Evolutionary conservation across 2,329 filamentous ascomycete genomes (phyloP), one percentile per base, ranked within the genome.

Genomic region (Phialemonium atrogriseum): DNA sequence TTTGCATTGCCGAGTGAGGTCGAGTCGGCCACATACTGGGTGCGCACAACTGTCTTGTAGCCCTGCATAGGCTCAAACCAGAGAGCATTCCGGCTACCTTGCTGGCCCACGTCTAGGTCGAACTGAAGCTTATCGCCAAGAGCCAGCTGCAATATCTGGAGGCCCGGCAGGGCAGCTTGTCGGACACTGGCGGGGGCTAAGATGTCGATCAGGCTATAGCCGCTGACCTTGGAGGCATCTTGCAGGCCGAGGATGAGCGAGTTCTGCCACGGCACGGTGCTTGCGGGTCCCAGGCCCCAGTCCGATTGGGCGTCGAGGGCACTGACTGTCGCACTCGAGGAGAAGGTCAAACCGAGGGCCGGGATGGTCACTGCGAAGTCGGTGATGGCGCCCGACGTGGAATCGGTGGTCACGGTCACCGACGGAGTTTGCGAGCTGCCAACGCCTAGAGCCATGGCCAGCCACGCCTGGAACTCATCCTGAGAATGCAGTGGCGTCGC

Each of bases 211-310:
- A 25, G 24, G 12, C 15, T 25, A 12, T 13, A 14, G 15, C 15
- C 15, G 3, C 11, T 25, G 12, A 13, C 15, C n/a, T 25, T 25
- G 24, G 24, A 25, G 15, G 24, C 24, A 12, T 12, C 12, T 14
- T 25, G 24, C 15, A 25, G 24, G 24, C 24, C 24, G 24, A 25
- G 24, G 24, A 25, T 25, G 12, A 25, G 15, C 12, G 24, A 25
- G 24, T 14, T 13, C n/a, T 25, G 24, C 24, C 24, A 12, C 12
- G 24, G 24, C 24, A 25, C 24, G 12, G 24, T 25, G 24, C 12
- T 13, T 14, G 24, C 24, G 12, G 12, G 24, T 14, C 24, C 24
- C 12, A 25, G 24, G 24, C 24, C 24, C 24, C 24, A 25, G 24
- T 25, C 11, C 15, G 24, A 14, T 14, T 25, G 24, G 12, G 15